A percentile compares a stretch with the other conserved stretches of the same genome.
These are phyloP conservation scores for Kluyveromyces dobzhanskii DNA, from an alignment of 805 yeast genomes.

Conservation along the genomic window DNA sequence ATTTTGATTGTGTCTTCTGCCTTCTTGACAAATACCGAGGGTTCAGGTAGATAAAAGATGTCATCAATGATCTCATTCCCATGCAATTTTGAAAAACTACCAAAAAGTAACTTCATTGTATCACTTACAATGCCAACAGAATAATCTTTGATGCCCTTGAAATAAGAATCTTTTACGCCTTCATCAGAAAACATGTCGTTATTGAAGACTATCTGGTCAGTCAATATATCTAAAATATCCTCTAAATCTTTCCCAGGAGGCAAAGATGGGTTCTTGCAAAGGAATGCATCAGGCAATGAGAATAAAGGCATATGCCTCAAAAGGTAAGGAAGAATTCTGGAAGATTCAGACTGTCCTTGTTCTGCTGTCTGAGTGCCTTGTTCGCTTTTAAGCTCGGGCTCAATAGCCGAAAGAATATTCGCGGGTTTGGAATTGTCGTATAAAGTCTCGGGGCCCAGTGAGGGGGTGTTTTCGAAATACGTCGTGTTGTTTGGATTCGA, in stretches of 20 bases:
- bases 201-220: constrained; percentile 27
- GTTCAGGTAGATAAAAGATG: constrained; percentile 18
- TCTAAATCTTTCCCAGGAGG: constrained; percentile 11
- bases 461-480: neutral
- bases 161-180: constrained; percentile 50
- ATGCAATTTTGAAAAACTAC: constrained; percentile 17
- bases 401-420: neutral
- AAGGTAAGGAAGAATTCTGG: constrained; percentile 63
- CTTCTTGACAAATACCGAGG: constrained; percentile 25
- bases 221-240: constrained; percentile 20
- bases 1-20: constrained; percentile 31
- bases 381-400: neutral
- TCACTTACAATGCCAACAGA: constrained; percentile 15
- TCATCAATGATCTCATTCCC: constrained; percentile 23
- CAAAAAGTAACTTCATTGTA: constrained; percentile 17
- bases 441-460: neutral
- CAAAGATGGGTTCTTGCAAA: constrained; percentile 16
- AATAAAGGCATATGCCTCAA: constrained; percentile 54
- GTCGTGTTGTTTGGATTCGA: neutral
- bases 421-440: neutral
- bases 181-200: constrained; percentile 42
- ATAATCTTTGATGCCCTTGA: constrained; percentile 14
- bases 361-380: neutral
- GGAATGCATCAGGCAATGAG: constrained; percentile 50
- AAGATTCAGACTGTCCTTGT: constrained; percentile 17